Evolutionary conservation across 305 asterid species (phyloP).

Genomic region (Striga hermonthica): DNA sequence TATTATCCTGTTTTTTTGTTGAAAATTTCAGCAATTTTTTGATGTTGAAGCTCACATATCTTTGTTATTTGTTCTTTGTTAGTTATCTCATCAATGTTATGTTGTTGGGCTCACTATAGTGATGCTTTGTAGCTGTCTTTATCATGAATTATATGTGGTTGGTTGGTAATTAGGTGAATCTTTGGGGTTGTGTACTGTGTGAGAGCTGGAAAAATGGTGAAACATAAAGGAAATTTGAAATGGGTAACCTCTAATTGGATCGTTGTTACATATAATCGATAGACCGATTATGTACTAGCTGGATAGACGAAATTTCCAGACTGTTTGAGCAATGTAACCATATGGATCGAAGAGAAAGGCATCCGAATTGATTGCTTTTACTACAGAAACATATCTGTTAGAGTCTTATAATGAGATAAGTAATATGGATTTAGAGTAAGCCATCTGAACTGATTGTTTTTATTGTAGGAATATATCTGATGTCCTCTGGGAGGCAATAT

Average conservation of each 20-base stretch:
- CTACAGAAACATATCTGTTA: too few relatives aligned
- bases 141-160: constrained; percentile 21
- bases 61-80: neutral
- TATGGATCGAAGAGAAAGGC: too few relatives aligned
- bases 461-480: constrained; percentile 71
- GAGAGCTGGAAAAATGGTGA: neutral
- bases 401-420: too few relatives aligned
- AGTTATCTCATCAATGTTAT: constrained; percentile 1
- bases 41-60: neutral
- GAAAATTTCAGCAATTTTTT: neutral
- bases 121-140: constrained; percentile 5
- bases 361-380: too few relatives aligned
- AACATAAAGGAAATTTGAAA: neutral
- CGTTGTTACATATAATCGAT: neutral
- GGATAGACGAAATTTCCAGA: too few relatives aligned
- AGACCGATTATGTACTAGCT: too few relatives aligned
- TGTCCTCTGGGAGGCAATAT: constrained; percentile 89
- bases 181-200: constrained; percentile 11
- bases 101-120: constrained; percentile 6
- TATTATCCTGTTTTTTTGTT: constrained; percentile 2
- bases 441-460: constrained; percentile 21
- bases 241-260: neutral
- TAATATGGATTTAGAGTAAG: neutral
- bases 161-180: constrained; percentile 12
- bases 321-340: too few relatives aligned